These are phyloP conservation scores for Coccomyxa subellipsoidea DNA, from an alignment of 163 green algal genomes.

Conservation along the genomic window DNA sequence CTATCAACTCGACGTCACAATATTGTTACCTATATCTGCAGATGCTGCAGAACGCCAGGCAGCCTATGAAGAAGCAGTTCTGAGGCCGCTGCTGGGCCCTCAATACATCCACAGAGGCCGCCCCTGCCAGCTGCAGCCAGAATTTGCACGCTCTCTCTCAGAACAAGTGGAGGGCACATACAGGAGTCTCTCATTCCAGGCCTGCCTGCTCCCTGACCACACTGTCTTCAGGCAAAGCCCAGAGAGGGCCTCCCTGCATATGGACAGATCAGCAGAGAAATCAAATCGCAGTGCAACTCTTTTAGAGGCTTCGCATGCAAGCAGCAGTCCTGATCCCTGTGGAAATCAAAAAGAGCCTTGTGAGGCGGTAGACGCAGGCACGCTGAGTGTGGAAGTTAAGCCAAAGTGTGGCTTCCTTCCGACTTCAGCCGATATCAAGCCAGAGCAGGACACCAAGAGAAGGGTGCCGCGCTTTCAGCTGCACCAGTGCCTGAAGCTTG, in stretches of 20 bases:
- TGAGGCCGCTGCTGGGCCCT: background rate
- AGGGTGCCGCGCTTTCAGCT: slow-evolving; percentile 31
- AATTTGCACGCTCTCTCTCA: background rate
- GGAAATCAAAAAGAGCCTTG: no score
- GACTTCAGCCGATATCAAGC: background rate
- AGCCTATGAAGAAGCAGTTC: background rate
- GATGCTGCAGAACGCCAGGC: background rate
- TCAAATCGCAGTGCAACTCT: background rate
- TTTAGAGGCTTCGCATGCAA: no score
- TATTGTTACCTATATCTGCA: no score
- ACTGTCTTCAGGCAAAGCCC: background rate
- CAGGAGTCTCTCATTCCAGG: background rate
- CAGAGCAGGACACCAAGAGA: slow-evolving; percentile 21
- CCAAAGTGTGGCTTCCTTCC: slow-evolving; percentile 48
- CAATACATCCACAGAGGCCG: background rate
- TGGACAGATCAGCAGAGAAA: background rate
- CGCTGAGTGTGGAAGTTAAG: slow-evolving; percentile 46
- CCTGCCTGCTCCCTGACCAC: background rate
- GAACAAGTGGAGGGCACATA: background rate
- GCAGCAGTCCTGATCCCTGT: no score
- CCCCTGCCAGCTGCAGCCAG: background rate
- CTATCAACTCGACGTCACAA: no score
- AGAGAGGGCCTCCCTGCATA: background rate
- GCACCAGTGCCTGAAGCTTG: slow-evolving; percentile 37
- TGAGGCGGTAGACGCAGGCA: no score